Evolutionary conservation across 2,329 filamentous ascomycete genomes (phyloP).

Genomic region (Cladophialophora exuberans): DNA sequence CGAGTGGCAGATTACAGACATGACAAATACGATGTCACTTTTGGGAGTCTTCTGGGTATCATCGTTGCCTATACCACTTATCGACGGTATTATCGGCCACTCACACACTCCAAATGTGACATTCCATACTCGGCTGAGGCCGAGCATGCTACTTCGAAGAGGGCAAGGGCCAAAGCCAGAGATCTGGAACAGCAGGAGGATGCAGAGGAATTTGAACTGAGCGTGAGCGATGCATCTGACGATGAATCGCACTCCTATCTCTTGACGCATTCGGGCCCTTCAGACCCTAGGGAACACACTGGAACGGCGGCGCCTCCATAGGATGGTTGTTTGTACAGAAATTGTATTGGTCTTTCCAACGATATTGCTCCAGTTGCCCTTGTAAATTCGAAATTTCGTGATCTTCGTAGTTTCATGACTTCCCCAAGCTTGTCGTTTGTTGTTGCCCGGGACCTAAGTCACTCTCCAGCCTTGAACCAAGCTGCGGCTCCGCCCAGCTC

Average conservation of each 20-base stretch:
- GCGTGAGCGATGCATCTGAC: slow-evolving; percentile 30
- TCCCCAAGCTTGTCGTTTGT: neutral
- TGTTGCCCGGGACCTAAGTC: neutral
- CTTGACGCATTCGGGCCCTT: slow-evolving; percentile 16
- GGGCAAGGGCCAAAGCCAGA: slow-evolving; percentile 1
- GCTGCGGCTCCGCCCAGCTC: no score
- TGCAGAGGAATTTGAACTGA: slow-evolving; percentile 29
- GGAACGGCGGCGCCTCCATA: slow-evolving; percentile 15
- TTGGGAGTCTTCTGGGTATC: slow-evolving; percentile 59
- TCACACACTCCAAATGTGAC: slow-evolving; percentile 56
- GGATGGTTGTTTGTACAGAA: slow-evolving; percentile 7
- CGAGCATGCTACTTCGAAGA: slow-evolving; percentile 19
- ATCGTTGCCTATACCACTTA: slow-evolving; percentile 61
- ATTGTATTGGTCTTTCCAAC: neutral
- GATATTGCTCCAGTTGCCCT: neutral
- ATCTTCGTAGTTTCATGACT: neutral
- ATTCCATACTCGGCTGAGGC: slow-evolving; percentile 47
- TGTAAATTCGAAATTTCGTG: neutral
- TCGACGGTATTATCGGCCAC: slow-evolving; percentile 61
- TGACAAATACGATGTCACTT: slow-evolving; percentile 65
- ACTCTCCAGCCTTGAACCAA: neutral
- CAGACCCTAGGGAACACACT: neutral
- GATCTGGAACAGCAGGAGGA: slow-evolving; percentile 29
- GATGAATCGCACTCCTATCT: slow-evolving; percentile 25
- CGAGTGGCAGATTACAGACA: slow-evolving; percentile 67